A percentile compares a stretch with the other conserved stretches of the same genome.
These are phyloP conservation scores for Debaryomyces coudertii DNA, from an alignment of 1,139 yeast species.

Conservation along the genomic window DNA sequence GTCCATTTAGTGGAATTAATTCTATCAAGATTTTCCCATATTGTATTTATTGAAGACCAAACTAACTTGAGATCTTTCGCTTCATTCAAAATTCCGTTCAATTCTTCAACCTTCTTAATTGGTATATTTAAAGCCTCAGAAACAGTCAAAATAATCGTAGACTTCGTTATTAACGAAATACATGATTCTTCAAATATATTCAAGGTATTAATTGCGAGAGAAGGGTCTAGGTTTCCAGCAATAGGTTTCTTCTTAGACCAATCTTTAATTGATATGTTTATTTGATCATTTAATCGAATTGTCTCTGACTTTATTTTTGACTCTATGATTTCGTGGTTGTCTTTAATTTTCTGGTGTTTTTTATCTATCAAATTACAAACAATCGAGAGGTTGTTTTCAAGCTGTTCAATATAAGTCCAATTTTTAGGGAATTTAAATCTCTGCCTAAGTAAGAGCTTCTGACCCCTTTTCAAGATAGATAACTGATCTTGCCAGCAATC, in stretches of 20 bases:
- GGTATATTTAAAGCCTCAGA: constrained; percentile 46
- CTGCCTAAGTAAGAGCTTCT: constrained; percentile 45
- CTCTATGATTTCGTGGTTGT: constrained; percentile 45
- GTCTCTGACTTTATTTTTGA: constrained; percentile 48
- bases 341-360: constrained; percentile 43
- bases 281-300: constrained; percentile 37
- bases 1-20: constrained; percentile 55
- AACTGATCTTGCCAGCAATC: constrained; percentile 33
- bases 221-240: constrained; percentile 44
- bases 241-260: constrained; percentile 44
- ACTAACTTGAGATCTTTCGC: constrained; percentile 60
- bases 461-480: constrained; percentile 40
- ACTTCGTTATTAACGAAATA: constrained; percentile 21
- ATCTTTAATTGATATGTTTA: constrained; percentile 26
- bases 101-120: constrained; percentile 28
- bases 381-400: constrained; percentile 54
- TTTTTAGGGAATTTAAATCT: constrained; percentile 53
- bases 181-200: constrained; percentile 41
- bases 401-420: constrained; percentile 69
- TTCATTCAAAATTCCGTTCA: constrained; percentile 49
- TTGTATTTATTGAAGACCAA: constrained; percentile 64
- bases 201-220: constrained; percentile 53
- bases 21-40: constrained; percentile 55
- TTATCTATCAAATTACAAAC: constrained; percentile 45
- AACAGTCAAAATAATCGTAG: constrained; percentile 42